These are phyloP conservation scores for Trichoderma asperellum DNA, from an alignment of 2,329 filamentous ascomycete species.

Conservation along the genomic window DNA sequence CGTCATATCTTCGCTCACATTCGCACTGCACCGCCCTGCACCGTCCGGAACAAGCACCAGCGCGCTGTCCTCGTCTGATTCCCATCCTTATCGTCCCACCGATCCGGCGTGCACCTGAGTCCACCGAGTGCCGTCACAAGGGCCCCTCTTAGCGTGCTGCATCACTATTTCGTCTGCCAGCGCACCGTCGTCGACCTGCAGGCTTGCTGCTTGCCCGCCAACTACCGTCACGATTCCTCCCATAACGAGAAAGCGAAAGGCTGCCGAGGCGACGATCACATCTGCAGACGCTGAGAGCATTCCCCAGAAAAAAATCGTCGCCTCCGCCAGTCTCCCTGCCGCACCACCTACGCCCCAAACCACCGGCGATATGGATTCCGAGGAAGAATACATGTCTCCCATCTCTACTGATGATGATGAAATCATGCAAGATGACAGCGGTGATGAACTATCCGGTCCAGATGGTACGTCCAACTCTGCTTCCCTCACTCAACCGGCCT, in stretches of 20 bases:
- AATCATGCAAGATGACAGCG: conserved; percentile 76
- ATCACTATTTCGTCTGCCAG: conserved; percentile 10
- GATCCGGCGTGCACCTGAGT: conserved; percentile 4
- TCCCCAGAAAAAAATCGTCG: conserved; percentile 60
- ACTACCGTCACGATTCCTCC: conserved; percentile 61
- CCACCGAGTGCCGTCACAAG: conserved; percentile 16
- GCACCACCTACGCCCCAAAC: conserved; percentile 64
- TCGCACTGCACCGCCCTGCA: background rate
- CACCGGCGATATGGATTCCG: conserved; percentile 81
- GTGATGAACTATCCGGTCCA: conserved; percentile 65
- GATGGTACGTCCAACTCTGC: conserved; percentile 47
- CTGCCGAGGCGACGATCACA: conserved; percentile 66
- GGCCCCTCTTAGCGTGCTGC: conserved; percentile 26
- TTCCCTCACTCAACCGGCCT: conserved; percentile 22
- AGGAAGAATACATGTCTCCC: conserved; percentile 89
- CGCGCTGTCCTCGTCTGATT: background rate
- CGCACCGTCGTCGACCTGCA: conserved; percentile 26
- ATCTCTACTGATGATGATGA: conserved; percentile 75
- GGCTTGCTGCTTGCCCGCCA: background rate
- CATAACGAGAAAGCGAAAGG: conserved; percentile 63
- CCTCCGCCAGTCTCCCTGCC: conserved; percentile 52
- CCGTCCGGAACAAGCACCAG: background rate
- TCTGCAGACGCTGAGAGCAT: conserved; percentile 48
- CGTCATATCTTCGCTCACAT: background rate
- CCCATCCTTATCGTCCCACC: background rate